Evolutionary conservation across 2,329 filamentous ascomycete genomes (phyloP), one percentile per base, ranked within the genome.

Genomic region (Bipolaris bicolor): DNA sequence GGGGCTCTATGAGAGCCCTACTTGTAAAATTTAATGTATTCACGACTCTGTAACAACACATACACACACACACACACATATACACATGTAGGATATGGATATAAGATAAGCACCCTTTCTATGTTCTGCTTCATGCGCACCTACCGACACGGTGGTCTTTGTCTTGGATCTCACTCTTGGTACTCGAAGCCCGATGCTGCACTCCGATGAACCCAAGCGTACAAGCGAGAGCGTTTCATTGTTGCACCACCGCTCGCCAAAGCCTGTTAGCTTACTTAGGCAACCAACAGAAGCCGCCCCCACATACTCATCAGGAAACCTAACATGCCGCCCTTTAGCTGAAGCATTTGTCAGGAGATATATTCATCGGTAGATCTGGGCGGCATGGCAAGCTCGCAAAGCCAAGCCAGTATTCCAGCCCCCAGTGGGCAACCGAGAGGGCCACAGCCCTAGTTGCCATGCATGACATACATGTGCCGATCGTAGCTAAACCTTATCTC

Each of bases 31-130:
- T n/a, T 48, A 39, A 60, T 56, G 57, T 49, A 53, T 46, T 44
- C 39, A 60, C 57, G 54, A 60, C 46, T 53, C 34, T 57, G 57
- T 60, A 57, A 56, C 36, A 57, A 29, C 45, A 57, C 18, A 47
- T 20, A 52, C 2, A 26, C 20, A 20, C 20, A 3, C 18, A 47
- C 24, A 52, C 2, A 26, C 20, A 20, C 20, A 3, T 20, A 20
- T 26, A 44, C 20, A 56, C 31, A 29, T 57, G 57, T 60, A 60
- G 46, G 46, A 60, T 58, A 54, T 20, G 45, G 7, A 49, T 51
- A 37, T 44, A 40, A 44, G 45, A 45, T 34, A 33, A 22, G 37
- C 29, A 44, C 10, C 37, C 34, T 36, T 33, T 18, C 40, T 43
- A 43, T n/a, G 29, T 22, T 39, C 26, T 26, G 47, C n/a, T 26